Percentiles rank a stretch among this genome's conserved stretches.
Evolutionary conservation across 441 rosid species (phyloP).

Genomic region (Eruca vesicaria): DNA sequence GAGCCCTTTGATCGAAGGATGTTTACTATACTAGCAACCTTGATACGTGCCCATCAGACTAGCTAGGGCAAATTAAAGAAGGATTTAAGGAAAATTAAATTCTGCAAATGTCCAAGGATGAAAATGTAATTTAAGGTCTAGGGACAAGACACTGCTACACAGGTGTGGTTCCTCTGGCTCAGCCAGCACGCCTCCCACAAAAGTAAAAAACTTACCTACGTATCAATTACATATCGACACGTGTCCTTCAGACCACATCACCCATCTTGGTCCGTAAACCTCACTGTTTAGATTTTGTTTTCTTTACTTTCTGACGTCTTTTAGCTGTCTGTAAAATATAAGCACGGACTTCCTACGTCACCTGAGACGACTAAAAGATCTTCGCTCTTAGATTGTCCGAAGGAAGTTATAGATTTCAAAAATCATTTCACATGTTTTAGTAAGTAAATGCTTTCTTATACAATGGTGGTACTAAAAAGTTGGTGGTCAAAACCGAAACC

Average conservation of each 20-base stretch:
- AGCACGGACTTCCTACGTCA: slow-evolving; percentile 22
- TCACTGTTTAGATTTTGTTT: slow-evolving; percentile 21
- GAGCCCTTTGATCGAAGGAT: neutral
- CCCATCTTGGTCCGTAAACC: slow-evolving; percentile 10
- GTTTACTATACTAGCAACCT: neutral
- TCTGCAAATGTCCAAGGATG: neutral
- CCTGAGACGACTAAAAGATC: slow-evolving; percentile 14
- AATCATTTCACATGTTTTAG: neutral
- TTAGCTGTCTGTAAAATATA: slow-evolving; percentile 1
- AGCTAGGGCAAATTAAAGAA: neutral
- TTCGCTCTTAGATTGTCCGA: slow-evolving; percentile 10
- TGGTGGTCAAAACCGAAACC: neutral
- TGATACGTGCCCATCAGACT: neutral
- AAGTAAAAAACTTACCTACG: neutral
- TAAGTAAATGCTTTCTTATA: neutral
- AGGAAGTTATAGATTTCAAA: neutral
- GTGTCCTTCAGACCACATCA: slow-evolving; percentile 5
- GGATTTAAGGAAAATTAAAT: neutral
- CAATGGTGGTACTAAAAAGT: neutral
- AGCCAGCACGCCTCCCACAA: slow-evolving; percentile 16
- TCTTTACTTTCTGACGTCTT: neutral
- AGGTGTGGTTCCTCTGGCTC: slow-evolving; percentile 12
- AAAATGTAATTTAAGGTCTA: neutral
- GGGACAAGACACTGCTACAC: neutral
- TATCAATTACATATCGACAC: slow-evolving; percentile 17